Conservation (phyloP, 2,329 filamentous ascomycete species). For the Sporothrix luriei region DNA sequence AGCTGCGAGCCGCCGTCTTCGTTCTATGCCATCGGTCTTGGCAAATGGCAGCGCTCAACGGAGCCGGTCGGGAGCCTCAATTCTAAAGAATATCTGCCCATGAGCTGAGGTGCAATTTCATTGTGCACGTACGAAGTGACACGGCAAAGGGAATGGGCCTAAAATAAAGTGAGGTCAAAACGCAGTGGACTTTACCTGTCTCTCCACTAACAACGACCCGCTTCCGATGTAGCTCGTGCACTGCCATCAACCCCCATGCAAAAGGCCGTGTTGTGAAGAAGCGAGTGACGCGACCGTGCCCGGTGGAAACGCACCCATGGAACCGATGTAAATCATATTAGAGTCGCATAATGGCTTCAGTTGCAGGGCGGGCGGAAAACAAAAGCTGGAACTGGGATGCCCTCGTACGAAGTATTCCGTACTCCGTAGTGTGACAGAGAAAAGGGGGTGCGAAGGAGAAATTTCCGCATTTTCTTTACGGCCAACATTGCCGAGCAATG, state of each 20-base stretch:
- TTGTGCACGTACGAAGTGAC: slow-evolving; percentile 16
- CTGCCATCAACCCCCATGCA: slow-evolving; percentile 2
- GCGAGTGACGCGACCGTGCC: slow-evolving; percentile 23
- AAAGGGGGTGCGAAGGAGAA: background rate
- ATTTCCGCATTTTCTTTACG: background rate
- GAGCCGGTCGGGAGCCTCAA: background rate
- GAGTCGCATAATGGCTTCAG: background rate
- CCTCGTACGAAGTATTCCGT: no score
- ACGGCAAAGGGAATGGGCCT: background rate
- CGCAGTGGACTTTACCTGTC: slow-evolving; percentile 4
- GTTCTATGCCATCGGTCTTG: background rate
- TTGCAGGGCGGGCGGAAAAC: background rate
- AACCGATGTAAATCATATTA: slow-evolving; percentile 20
- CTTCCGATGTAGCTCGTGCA: background rate
- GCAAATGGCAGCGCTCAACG: slow-evolving; percentile 16
- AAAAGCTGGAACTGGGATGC: background rate
- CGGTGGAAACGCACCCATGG: slow-evolving; percentile 20
- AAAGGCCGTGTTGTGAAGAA: slow-evolving; percentile 7
- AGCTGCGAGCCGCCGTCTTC: slow-evolving; percentile 12
- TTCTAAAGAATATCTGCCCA: background rate
- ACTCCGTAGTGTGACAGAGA: background rate
- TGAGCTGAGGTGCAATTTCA: slow-evolving; percentile 23
- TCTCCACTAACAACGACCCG: slow-evolving; percentile 7
- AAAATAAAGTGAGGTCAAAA: slow-evolving; percentile 7
- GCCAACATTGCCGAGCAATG: background rate